Base-by-base conservation (phyloP, 169 alveolate species). In the Plasmodium coatneyi region DNA sequence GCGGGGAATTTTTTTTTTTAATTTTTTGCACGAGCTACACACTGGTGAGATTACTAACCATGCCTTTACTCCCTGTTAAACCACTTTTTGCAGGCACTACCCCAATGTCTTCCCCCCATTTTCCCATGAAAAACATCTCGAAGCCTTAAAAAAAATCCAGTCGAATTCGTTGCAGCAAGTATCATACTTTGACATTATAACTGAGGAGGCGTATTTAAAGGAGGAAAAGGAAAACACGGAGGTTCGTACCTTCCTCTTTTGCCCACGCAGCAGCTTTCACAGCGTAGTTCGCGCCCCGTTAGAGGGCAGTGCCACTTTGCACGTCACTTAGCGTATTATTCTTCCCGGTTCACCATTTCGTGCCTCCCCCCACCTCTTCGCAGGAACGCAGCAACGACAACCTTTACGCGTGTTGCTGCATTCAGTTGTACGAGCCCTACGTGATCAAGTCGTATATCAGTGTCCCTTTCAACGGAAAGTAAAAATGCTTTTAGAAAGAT, bases 381-480 rank as follows among this genome's bases (percentile, higher is more conserved):
- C 39, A 87, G 93, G 82, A 54, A 80, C 71, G 90, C 16, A 43
- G 76, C 34, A 87, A 87, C 32, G 93, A 87, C 71, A 87, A 87
- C 34, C 70, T 87, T 25, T 87, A 87, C 49, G 87, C 89, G 12
- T 79, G 82, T 25, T 79, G 87, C 36, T 28, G 22, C 71, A 87
- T 87, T 87, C 70, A 79, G 41, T 66, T 87, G n/a, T 87, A 41
- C 34, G 89, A 78, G 16, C 36, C 87, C 41, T 60, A 28, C 34
- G 36, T 80, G 74, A 70, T 87, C 49, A 87, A 87, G 49, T 60
- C 93, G 34, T 87, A 78, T 34, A 79, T 76, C 19, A 60, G 34
- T 43, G 34, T 87, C 71, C 93, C 93, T 34, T 60, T 78, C 74
- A 87, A 87, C 39, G 93, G 93, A 87, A 87, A 87, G 93, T 87